A percentile compares a stretch with the other conserved stretches of the same genome.
Conservation (phyloP, 805 yeast genomes). For the Kluyveromyces nonfermentans region DNA sequence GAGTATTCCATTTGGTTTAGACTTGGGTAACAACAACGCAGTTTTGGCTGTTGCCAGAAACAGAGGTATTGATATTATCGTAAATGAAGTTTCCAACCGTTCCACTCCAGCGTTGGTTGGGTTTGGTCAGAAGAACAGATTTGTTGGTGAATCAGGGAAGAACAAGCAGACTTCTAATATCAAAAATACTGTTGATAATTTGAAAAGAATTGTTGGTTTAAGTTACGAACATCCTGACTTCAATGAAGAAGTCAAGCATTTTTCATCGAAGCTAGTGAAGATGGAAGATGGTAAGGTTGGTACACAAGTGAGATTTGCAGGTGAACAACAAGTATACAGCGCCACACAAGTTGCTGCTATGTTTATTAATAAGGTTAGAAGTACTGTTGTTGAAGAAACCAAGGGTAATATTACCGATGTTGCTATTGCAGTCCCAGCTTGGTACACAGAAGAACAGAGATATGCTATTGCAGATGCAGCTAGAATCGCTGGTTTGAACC, state of each 20-base stretch:
- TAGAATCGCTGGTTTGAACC: constrained; percentile 91
- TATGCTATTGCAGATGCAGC: constrained; percentile 95
- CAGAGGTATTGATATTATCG: constrained; percentile 97
- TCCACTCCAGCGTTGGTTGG: constrained; percentile 90
- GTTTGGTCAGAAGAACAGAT: constrained; percentile 81
- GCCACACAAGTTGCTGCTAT: constrained; percentile 89
- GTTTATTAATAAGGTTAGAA: constrained; percentile 88
- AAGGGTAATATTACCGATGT: constrained; percentile 72
- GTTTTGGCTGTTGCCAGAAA: constrained; percentile 95
- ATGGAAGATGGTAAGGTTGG: constrained; percentile 67
- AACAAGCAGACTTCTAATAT: constrained; percentile 93
- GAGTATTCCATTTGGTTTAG: constrained; percentile 96
- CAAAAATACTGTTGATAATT: constrained; percentile 90
- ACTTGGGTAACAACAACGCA: constrained; percentile 90
- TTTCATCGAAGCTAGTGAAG: constrained; percentile 63
- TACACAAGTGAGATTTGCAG: constrained; percentile 76
- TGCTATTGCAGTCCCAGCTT: constrained; percentile 89
- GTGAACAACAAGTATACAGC: constrained; percentile 68
- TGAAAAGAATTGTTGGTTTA: constrained; percentile 88
- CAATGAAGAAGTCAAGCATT: constrained; percentile 60
- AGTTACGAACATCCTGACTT: constrained; percentile 67
- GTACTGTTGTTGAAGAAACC: constrained; percentile 71
- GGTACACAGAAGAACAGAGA: constrained; percentile 97
- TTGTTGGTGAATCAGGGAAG: constrained; percentile 92
- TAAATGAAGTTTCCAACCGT: constrained; percentile 97